A percentile compares a stretch with the other conserved stretches of the same genome.
Conservation (phyloP, 805 yeast species). For the Kockiozyma suomiensis region DNA sequence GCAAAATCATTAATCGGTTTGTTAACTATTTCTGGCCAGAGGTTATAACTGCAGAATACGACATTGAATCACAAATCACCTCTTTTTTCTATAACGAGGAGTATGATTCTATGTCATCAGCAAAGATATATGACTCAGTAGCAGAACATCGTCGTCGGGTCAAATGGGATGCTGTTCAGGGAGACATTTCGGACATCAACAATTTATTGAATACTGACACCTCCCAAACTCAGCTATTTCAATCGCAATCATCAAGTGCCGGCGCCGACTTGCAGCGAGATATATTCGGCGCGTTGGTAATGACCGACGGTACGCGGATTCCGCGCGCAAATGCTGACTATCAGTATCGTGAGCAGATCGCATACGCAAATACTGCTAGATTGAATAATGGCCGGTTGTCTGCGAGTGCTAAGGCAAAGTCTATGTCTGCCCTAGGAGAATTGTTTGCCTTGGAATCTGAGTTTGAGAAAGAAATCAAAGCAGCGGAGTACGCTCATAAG, state of each 20-base stretch:
- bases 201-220: background rate
- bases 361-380: background rate
- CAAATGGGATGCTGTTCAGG: background rate
- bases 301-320: conserved; percentile 1
- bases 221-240: too few relatives aligned
- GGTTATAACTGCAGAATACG: background rate
- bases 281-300: background rate
- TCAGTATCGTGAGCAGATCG: background rate
- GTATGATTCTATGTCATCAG: background rate
- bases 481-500: too few relatives aligned
- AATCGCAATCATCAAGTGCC: too few relatives aligned
- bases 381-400: background rate
- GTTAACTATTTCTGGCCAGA: background rate
- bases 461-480: too few relatives aligned
- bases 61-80: background rate
- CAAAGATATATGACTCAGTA: background rate
- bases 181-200: background rate
- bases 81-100: background rate
- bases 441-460: too few relatives aligned
- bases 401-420: background rate
- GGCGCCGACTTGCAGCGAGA: background rate
- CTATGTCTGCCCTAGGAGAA: too few relatives aligned
- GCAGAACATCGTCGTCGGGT: background rate
- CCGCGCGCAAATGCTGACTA: conserved; percentile 6
- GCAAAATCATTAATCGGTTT: background rate